Base-by-base conservation (phyloP, 495 filamentous ascomycete genomes). In the Mytilinidion resinicola region DNA sequence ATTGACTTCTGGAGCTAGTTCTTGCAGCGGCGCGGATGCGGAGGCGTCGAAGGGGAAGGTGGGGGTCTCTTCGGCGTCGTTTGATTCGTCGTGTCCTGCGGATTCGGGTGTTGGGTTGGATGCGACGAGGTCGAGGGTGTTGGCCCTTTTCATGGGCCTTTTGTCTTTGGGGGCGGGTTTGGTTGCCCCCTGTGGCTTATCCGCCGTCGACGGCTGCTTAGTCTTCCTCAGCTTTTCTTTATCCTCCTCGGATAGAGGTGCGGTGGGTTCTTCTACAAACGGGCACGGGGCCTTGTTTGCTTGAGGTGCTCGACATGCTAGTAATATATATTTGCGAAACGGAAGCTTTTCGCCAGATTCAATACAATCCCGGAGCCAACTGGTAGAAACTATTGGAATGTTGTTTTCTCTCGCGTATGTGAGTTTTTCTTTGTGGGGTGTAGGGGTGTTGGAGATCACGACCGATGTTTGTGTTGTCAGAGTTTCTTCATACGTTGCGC, bases 351-450 rank as follows among this genome's bases (percentile, higher is more conserved):
- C 72, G n/a, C 80, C 79, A 37, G 64, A 67, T 48, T 74, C 71
- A n/a, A 96, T 82, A 63, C 86, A 92, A 49, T 83, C 80, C 83
- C 86, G 90, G 3, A 98, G 75, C 93, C 93, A 98, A 12, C 83
- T 82, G 4, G 79, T 79, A 6, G 78, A 82, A 17, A 97, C 87
- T 1, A 90, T 82, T 21, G 90, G 87, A 8, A 96, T 84, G 11
- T 79, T 78, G 76, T 90, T 88, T 59, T 81, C 75, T 21, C 78
- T 58, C 0, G 91, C 88, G 71, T 88, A 83, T 11, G 84, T 77
- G 12, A 93, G 74, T 66, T 98, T 98, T 59, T 92, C 86, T 39
- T 80, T 77, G 49, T 82, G 85, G n/a, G 82, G 74, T 15, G 68
- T 68, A 38, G 79, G 67, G 1, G 82, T 74, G 3, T 82, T 80